Evolutionary conservation across 768 basidiomycete species (phyloP), one percentile per base, ranked within the genome.

Genomic region (Suillus weaverae): DNA sequence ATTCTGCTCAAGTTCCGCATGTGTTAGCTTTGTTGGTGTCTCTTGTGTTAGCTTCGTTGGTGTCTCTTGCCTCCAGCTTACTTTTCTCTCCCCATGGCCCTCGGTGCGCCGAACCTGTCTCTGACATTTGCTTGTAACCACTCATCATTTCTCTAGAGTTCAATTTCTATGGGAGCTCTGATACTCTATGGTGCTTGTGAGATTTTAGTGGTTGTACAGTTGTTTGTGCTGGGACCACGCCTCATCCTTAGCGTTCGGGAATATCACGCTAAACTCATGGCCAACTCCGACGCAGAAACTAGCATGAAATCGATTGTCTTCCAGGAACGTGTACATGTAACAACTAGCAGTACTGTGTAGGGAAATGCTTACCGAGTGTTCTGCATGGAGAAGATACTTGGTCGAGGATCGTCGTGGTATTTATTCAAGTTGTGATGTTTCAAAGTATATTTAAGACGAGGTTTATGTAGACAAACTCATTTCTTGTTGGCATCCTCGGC

Each of bases 51-150:
- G 48, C 13, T 48, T 48, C 26, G 13, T 26, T 14, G 2, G 22
- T 22, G 22, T 14, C 22, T 48, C 48, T 48, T 48, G 11, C 46
- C 22, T 48, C 2, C 13, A 26, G 13, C 22, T 26, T 48, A 0
- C 6, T 8, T 0, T 0, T 48, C 0, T 6, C 11, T 14, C 22
- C 26, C 3, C 3, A 7, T 13, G 3, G 2, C 0, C 14, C 22
- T 1, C 0, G 13, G 48, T 48, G 48, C 13, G 46, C 22, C 5
- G 2, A 3, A 3, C 46, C 48, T 48, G 22, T 48, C 6, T 22
- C 46, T 14, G 13, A 48, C 13, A 48, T 26, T 6, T 48, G 10
- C 13, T 26, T 48, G 13, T 48, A 2, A 14, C n/a, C 3, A 26
- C 13, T 48, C 2, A 48, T 48, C 13, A 26, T 48, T 48, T 26